Percentiles rank a stretch among this genome's conserved stretches.
Evolutionary conservation across 306 rosid genomes (phyloP).

Genomic region (Trifolium subterraneum): DNA sequence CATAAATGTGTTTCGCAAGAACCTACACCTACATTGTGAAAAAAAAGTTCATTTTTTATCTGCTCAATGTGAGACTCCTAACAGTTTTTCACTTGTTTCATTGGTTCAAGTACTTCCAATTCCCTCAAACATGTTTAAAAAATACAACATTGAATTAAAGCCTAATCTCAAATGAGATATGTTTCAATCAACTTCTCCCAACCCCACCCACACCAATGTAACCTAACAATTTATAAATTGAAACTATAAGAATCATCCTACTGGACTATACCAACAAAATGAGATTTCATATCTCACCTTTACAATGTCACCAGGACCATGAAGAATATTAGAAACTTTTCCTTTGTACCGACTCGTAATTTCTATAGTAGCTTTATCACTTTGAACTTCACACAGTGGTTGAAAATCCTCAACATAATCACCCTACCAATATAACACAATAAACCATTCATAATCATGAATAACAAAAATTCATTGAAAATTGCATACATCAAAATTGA

Average conservation of each 20-base stretch:
- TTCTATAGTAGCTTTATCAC: slow-evolving; percentile 99
- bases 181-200: slow-evolving; percentile 2
- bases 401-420: slow-evolving; percentile 87
- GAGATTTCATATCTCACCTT: slow-evolving; percentile 59
- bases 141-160: background rate
- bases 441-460: background rate
- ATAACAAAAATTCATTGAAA: background rate
- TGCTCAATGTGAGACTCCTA: no score
- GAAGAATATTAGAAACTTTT: slow-evolving; percentile 63
- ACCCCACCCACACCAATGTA: slow-evolving; percentile 5
- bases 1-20: no score
- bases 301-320: slow-evolving; percentile 83
- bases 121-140: slow-evolving; percentile 15
- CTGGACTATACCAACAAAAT: slow-evolving; percentile 18
- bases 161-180: background rate
- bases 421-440: slow-evolving; percentile 60
- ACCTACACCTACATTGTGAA: no score
- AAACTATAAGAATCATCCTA: background rate
- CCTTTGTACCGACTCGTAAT: slow-evolving; percentile 96
- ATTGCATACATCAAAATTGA: background rate
- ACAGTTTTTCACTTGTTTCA: background rate
- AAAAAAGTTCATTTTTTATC: no score
- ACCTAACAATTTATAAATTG: slow-evolving; percentile 10
- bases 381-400: slow-evolving; percentile 95
- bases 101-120: background rate